Evolutionary conservation across 345 rosid genomes (phyloP).

Genomic region (Melaleuca alternifolia): DNA sequence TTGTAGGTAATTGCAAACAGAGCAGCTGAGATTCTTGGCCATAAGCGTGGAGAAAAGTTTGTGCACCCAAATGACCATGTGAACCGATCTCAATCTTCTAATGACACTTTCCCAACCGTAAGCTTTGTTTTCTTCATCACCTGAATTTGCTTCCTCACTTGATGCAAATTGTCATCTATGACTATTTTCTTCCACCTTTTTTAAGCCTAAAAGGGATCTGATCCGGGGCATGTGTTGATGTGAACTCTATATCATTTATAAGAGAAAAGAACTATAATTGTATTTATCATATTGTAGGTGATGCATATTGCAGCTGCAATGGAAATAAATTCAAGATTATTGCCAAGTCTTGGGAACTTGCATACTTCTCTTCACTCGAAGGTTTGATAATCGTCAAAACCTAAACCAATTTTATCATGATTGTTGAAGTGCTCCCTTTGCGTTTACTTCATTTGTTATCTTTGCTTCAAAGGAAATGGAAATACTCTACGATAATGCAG

Average conservation of each 20-base stretch:
- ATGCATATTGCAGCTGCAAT: slow-evolving; percentile 97
- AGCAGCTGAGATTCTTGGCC: slow-evolving; percentile 96
- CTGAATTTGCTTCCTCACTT: background rate
- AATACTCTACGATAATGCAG: background rate
- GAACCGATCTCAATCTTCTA: slow-evolving; percentile 91
- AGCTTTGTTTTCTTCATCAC: slow-evolving; percentile 6
- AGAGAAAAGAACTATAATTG: background rate
- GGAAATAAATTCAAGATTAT: slow-evolving; percentile 77
- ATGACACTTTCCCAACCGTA: slow-evolving; percentile 96
- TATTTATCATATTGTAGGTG: slow-evolving; percentile 35
- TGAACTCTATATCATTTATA: background rate
- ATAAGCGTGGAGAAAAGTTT: slow-evolving; percentile 67
- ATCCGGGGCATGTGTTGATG: background rate
- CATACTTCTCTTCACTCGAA: slow-evolving; percentile 59
- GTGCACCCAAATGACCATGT: slow-evolving; percentile 99
- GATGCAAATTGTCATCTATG: background rate
- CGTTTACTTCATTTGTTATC: background rate
- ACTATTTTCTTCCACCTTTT: background rate
- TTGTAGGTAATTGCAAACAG: slow-evolving; percentile 90
- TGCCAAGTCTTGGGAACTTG: slow-evolving; percentile 67
- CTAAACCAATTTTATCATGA: background rate
- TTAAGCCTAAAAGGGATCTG: background rate
- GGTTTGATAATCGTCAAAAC: slow-evolving; percentile 25
- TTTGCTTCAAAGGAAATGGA: background rate
- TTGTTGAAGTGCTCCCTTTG: background rate